phyloP scores from a whole-genome alignment of 805 yeast genomes.

The Metschnikowia shivogae region DNA sequence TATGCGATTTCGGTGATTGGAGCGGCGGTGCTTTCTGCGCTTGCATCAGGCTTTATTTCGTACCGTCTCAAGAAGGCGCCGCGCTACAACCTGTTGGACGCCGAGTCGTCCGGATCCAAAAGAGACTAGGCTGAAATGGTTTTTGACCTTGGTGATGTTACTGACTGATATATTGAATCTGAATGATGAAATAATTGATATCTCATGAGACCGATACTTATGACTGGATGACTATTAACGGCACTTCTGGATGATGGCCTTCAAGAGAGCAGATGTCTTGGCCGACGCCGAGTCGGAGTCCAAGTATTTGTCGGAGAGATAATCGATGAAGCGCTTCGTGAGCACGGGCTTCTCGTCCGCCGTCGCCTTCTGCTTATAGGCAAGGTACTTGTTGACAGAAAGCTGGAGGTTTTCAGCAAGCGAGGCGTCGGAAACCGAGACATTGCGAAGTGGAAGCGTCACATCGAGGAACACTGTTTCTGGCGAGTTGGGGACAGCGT shows the following conservation, averaged over 20 bases:
- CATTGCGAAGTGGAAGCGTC: constrained; percentile 62
- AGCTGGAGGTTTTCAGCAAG: constrained; percentile 62
- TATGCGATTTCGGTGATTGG: constrained; percentile 20
- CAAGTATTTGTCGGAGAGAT: constrained; percentile 26
- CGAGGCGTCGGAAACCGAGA: constrained; percentile 31
- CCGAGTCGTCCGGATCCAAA: constrained; percentile 22
- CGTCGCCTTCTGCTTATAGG: constrained; percentile 48
- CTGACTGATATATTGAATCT: neutral
- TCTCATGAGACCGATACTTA: neutral
- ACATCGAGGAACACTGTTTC: constrained; percentile 51
- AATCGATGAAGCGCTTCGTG: constrained; percentile 24
- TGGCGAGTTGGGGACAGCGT: constrained; percentile 35
- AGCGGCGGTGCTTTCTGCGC: constrained; percentile 22
- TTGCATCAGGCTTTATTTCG: constrained; percentile 22
- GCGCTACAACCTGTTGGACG: constrained; percentile 21
- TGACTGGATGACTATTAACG: constrained; percentile 10
- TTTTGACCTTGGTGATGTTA: too few relatives aligned
- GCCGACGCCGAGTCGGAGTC: constrained; percentile 19
- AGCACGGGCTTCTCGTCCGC: constrained; percentile 30
- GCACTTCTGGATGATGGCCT: constrained; percentile 39
- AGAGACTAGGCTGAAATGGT: constrained; percentile 16
- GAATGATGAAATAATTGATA: neutral
- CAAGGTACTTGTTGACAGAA: constrained; percentile 66
- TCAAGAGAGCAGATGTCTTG: constrained; percentile 29
- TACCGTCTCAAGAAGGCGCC: constrained; percentile 22